Base-by-base conservation (phyloP, 306 rosid species). In the Neltuma alba region DNA sequence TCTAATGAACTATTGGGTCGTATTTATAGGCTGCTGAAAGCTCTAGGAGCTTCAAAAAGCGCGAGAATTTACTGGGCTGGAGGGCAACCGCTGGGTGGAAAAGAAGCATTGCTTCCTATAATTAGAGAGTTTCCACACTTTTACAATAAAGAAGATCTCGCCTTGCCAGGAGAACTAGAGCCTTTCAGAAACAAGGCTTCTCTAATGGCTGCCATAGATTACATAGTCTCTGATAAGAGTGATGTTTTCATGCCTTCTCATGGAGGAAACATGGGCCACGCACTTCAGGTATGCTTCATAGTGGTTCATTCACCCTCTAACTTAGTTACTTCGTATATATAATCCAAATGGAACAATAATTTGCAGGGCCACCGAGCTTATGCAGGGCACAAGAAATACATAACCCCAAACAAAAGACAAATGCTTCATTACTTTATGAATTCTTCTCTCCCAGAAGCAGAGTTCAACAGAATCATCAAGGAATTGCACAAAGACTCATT, bases 231-330 rank as follows among this genome's bases (percentile, higher is more conserved):
- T 0, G 91, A 95, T 84, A 88, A 85, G 60, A 95, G 99, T 36
- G 94, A 95, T 65, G 94, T 95, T 72, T 95, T 95, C 96, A 90
- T 95, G 98, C 98, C 98, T 41, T 93, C 98, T 73, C 99, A 95
- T 83, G 99, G 98, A 54, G 99, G 99, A 71, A 95, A 95, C 75
- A 95, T 95, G 99, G 98, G 97, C 54, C 99, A 93, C 80, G 99
- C 97, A 18, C 54, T 95, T 68, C 99, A 94, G 97, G 99, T 94
- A 88, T 70, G 27, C 34, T 31, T 58, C 52, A 38, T 9, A 25
- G 34, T 2, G 54, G 76, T 38, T 69, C 15, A 72, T 21, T 55
- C 21, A 40, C 13, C 9, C 28, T 20, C 14, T 57, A 57, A n/a
- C n/a, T 45, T 10, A 41, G 27, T 64, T 9, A 27, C 44, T 74